Conservation (phyloP, 371 early-diverging fungal species). For the Mortierella sp. region DNA sequence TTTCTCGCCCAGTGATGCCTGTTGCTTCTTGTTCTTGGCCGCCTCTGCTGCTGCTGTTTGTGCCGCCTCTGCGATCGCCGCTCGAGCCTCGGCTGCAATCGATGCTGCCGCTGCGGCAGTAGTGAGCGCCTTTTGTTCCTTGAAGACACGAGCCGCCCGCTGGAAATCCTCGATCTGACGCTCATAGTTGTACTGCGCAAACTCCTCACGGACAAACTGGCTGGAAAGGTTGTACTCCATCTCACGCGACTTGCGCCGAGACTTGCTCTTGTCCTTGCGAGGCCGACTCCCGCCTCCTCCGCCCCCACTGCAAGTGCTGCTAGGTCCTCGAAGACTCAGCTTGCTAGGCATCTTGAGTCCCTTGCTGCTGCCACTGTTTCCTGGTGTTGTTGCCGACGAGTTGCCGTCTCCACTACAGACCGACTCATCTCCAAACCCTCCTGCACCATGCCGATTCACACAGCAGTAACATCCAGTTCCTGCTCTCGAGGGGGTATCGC, state of each 20-base stretch:
- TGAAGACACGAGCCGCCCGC: constrained; percentile 47
- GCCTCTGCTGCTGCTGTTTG: constrained; percentile 19
- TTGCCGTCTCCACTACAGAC: constrained; percentile 15
- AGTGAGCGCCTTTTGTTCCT: constrained; percentile 48
- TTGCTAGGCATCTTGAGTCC: constrained; percentile 30
- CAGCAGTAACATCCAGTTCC: constrained; percentile 12
- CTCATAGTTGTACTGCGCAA: constrained; percentile 49
- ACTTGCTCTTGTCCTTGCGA: constrained; percentile 23
- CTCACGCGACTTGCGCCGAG: constrained; percentile 14
- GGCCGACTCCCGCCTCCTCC: constrained; percentile 15
- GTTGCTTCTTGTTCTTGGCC: constrained; percentile 1
- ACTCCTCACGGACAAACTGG: constrained; percentile 34
- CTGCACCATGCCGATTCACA: background rate
- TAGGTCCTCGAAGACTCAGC: constrained; percentile 9
- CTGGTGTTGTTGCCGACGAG: background rate
- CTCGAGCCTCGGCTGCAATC: constrained; percentile 30
- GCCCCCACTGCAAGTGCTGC: constrained; percentile 10
- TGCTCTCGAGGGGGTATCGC: background rate
- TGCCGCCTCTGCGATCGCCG: constrained; percentile 22
- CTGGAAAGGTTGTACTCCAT: constrained; percentile 37
- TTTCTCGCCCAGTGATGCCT: constrained; percentile 5
- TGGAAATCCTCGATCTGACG: constrained; percentile 58
- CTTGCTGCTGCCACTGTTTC: constrained; percentile 15
- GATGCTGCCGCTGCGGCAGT: constrained; percentile 28
- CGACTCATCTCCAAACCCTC: constrained; percentile 5